These are phyloP conservation scores for Scutellaria minor DNA, from an alignment of 257 asterid species.

Conservation along the genomic window DNA sequence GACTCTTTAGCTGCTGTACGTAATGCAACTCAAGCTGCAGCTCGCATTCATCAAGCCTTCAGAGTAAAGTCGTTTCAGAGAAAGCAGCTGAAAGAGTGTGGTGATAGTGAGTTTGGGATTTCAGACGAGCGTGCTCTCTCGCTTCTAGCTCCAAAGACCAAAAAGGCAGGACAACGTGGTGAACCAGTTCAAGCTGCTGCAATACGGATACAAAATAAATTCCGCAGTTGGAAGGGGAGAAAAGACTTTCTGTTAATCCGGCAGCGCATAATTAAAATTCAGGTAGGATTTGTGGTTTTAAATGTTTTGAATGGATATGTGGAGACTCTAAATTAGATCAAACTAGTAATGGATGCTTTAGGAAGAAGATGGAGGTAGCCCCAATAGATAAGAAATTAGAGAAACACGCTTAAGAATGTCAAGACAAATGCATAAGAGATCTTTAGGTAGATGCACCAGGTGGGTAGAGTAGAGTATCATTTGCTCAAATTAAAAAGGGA, in stretches of 20 bases:
- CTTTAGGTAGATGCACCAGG: not conserved
- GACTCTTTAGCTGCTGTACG: constrained; percentile 92
- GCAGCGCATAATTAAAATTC: constrained; percentile 81
- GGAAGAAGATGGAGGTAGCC: not conserved
- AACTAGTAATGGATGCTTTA: not conserved
- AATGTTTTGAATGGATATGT: not conserved
- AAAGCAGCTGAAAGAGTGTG: constrained; percentile 68
- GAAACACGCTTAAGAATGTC: not conserved
- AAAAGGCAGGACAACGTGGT: constrained; percentile 56
- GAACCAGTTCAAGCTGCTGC: constrained; percentile 84
- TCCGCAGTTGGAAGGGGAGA: constrained; percentile 94
- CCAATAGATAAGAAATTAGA: not conserved
- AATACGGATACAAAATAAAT: constrained; percentile 80
- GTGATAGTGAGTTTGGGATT: constrained; percentile 60
- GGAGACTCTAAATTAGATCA: not conserved
- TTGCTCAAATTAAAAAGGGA: not conserved
- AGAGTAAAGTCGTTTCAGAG: constrained; percentile 90
- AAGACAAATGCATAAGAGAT: not conserved
- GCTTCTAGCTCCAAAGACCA: constrained; percentile 59
- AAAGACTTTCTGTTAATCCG: constrained; percentile 71
- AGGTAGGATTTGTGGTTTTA: constrained; percentile 47
- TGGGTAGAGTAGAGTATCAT: not conserved
- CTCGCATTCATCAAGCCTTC: constrained; percentile 87
- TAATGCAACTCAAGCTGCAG: constrained; percentile 97
- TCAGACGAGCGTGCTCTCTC: constrained; percentile 77